phyloP scores from a whole-genome alignment of 768 basidiomycete species.

The Trametes villosa region DNA sequence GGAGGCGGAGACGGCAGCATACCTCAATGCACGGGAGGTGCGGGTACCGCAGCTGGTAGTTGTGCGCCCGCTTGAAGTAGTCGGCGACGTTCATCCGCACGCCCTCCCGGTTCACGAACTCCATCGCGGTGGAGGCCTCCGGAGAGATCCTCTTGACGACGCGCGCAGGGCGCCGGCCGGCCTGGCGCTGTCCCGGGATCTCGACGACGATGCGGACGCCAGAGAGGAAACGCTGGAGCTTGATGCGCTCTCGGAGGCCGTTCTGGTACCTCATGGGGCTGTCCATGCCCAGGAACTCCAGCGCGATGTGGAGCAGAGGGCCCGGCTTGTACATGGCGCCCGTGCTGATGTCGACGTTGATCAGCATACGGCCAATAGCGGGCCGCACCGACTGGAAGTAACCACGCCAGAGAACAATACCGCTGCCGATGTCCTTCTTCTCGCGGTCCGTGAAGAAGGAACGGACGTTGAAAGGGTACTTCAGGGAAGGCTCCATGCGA shows the following conservation, averaged over 20 bases:
- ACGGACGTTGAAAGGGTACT: slow-evolving; percentile 72
- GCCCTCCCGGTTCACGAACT: slow-evolving; percentile 63
- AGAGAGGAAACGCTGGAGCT: slow-evolving; percentile 58
- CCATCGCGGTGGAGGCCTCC: slow-evolving; percentile 55
- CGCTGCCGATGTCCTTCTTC: slow-evolving; percentile 57
- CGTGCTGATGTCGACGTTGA: slow-evolving; percentile 81
- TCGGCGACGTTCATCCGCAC: slow-evolving; percentile 58
- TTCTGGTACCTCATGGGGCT: slow-evolving; percentile 10
- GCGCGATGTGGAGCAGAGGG: slow-evolving; percentile 56
- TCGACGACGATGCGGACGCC: slow-evolving; percentile 54
- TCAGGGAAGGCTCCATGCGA: slow-evolving; percentile 71
- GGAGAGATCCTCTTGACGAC: slow-evolving; percentile 64
- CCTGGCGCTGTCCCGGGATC: slow-evolving; percentile 18
- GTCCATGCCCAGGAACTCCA: slow-evolving; percentile 52
- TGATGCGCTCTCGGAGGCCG: slow-evolving; percentile 48
- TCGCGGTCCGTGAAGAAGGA: slow-evolving; percentile 73
- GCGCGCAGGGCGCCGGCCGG: slow-evolving; percentile 46
- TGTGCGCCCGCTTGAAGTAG: slow-evolving; percentile 61
- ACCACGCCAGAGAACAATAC: slow-evolving; percentile 76
- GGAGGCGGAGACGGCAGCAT: not conserved
- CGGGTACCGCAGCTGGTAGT: slow-evolving; percentile 59
- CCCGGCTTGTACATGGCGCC: slow-evolving; percentile 78
- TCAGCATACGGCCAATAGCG: slow-evolving; percentile 59
- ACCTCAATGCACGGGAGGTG: slow-evolving; percentile 74
- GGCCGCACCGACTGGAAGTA: slow-evolving; percentile 83